phyloP scores from a whole-genome alignment of 2,329 filamentous ascomycete genomes.

The Penicillium sp. region DNA sequence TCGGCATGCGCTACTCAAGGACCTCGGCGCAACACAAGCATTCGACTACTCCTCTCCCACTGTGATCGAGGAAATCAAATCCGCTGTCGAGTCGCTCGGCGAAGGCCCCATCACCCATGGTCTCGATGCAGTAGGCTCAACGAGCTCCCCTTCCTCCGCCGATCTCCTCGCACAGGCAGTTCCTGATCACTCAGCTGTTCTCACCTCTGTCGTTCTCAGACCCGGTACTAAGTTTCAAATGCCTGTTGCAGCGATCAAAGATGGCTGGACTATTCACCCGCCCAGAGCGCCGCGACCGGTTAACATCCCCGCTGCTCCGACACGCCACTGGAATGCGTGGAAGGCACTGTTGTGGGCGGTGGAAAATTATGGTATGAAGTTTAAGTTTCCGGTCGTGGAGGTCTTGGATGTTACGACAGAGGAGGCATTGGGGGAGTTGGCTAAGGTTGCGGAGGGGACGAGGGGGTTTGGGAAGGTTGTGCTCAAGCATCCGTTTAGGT shows the following conservation, averaged over 20 bases:
- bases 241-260: background rate
- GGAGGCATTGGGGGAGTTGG: slow-evolving; percentile 6
- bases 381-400: background rate
- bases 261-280: no score
- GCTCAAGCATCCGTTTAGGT: background rate
- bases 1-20: slow-evolving; percentile 22
- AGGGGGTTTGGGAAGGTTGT: slow-evolving; percentile 19
- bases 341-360: background rate
- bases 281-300: no score
- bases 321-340: background rate
- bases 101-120: background rate
- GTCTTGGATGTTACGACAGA: background rate
- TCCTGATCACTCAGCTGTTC: background rate
- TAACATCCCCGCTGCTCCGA: background rate
- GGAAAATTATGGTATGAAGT: background rate
- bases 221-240: background rate
- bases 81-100: background rate
- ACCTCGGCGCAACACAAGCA: slow-evolving; percentile 11
- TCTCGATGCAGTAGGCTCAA: background rate
- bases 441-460: background rate
- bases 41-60: slow-evolving; percentile 16
- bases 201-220: background rate
- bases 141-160: background rate
- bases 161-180: background rate
- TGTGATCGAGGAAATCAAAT: slow-evolving; percentile 7